Evolutionary conservation across 331 rosid genomes (phyloP).

Genomic region (Rhamnella rubrinervis): DNA sequence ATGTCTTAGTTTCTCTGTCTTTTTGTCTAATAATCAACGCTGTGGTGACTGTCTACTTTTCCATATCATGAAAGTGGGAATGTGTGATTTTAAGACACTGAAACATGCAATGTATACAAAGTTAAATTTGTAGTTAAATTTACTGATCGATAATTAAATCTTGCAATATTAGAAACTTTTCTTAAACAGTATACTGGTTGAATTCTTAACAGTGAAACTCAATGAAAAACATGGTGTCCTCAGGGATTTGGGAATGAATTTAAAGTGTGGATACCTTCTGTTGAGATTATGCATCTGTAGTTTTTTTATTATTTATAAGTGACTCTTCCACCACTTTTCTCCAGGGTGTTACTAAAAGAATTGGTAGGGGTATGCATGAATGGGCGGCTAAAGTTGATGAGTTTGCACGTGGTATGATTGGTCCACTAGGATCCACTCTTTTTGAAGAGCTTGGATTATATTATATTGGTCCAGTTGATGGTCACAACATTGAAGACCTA

Average conservation of each 20-base stretch:
- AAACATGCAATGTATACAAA: neutral
- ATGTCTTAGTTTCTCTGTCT: slow-evolving; percentile 17
- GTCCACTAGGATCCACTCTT: slow-evolving; percentile 87
- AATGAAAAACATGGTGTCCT: neutral
- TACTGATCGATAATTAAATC: neutral
- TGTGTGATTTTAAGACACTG: slow-evolving; percentile 6
- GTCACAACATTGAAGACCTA: slow-evolving; percentile 81
- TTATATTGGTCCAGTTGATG: slow-evolving; percentile 95
- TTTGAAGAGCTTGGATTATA: slow-evolving; percentile 96
- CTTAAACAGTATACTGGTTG: neutral
- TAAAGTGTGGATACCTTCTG: neutral
- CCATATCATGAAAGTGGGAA: neutral
- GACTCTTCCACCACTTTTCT: slow-evolving; percentile 16
- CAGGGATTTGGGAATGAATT: neutral
- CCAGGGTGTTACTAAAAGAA: slow-evolving; percentile 88
- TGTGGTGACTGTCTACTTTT: neutral
- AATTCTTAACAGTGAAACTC: too few species aligned
- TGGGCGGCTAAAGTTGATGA: slow-evolving; percentile 94
- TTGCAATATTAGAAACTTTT: too few species aligned
- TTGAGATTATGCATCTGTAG: neutral
- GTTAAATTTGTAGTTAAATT: neutral
- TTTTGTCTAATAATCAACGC: slow-evolving; percentile 6
- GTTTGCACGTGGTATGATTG: slow-evolving; percentile 96
- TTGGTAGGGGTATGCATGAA: slow-evolving; percentile 87
- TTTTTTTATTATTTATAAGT: slow-evolving; percentile 12